phyloP scores from a whole-genome alignment of 1,284 basidiomycete genomes.

The Bjerkandera adusta region DNA sequence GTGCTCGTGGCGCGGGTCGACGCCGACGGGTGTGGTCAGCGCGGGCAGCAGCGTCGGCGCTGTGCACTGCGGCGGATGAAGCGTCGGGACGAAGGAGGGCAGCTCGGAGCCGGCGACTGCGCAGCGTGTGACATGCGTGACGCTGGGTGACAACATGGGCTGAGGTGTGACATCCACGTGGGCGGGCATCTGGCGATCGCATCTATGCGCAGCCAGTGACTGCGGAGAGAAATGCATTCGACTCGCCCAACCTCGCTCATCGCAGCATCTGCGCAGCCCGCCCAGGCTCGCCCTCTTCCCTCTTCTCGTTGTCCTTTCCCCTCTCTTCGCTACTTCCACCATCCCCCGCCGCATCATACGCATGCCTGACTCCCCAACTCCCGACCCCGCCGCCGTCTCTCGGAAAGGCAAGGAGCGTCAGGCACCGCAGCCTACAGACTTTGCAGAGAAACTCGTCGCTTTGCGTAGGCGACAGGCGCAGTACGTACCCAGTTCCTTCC shows the following conservation, averaged over 20 bases:
- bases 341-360: slow-evolving; percentile 5
- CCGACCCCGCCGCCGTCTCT: slow-evolving; percentile 20
- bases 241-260: slow-evolving; percentile 26
- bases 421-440: slow-evolving; percentile 46
- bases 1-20: neutral
- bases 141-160: slow-evolving; percentile 5
- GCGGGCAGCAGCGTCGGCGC: neutral
- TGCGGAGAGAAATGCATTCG: slow-evolving; percentile 25
- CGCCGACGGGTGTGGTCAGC: neutral
- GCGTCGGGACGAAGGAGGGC: slow-evolving; percentile 1
- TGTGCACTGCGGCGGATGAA: slow-evolving; percentile 1
- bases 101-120: slow-evolving; percentile 7
- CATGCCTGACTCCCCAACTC: slow-evolving; percentile 24
- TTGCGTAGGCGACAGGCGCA: slow-evolving; percentile 61
- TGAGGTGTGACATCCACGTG: slow-evolving; percentile 7
- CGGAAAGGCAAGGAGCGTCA: slow-evolving; percentile 39
- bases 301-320: slow-evolving; percentile 11
- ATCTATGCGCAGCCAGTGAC: slow-evolving; percentile 17
- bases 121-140: too few relatives aligned
- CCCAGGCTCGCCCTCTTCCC: slow-evolving; percentile 17
- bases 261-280: slow-evolving; percentile 26
- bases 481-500: slow-evolving; percentile 39
- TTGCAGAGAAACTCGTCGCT: slow-evolving; percentile 65
- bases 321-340: slow-evolving; percentile 15
- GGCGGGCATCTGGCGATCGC: slow-evolving; percentile 5